Conservation (phyloP, 768 basidiomycete species). For the Termitomyces titanicus region DNA sequence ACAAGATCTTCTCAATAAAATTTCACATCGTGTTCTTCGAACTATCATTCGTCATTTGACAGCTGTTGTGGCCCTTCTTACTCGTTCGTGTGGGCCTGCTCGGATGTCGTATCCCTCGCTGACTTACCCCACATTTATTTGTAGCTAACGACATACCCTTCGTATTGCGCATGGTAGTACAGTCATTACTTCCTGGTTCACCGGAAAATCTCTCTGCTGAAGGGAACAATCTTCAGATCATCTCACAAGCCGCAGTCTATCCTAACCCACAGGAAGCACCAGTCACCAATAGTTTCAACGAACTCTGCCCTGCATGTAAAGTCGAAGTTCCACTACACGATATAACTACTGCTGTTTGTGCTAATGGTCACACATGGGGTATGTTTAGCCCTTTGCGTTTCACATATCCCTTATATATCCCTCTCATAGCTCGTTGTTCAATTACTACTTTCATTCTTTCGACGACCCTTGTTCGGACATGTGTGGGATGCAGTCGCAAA, state of each 20-base stretch:
- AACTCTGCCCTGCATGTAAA: constrained; percentile 74
- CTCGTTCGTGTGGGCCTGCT: constrained; percentile 31
- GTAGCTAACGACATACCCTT: constrained; percentile 65
- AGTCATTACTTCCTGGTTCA: constrained; percentile 52
- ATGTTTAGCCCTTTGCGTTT: constrained; percentile 21
- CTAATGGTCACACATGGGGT: constrained; percentile 79
- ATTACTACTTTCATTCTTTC: constrained; percentile 78
- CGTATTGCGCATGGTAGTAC: constrained; percentile 54
- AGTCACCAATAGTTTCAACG: constrained; percentile 42
- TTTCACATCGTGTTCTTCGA: constrained; percentile 52
- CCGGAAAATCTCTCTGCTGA: constrained; percentile 35
- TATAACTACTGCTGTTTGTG: constrained; percentile 57
- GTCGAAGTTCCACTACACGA: constrained; percentile 56
- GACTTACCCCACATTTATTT: not conserved
- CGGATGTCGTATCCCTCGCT: not conserved
- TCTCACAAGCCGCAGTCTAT: constrained; percentile 21
- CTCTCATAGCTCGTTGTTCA: constrained; percentile 64
- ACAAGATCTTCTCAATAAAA: constrained; percentile 41
- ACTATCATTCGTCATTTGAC: constrained; percentile 55
- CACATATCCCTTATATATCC: constrained; percentile 11
- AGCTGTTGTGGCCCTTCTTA: constrained; percentile 40
- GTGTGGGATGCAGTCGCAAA: constrained; percentile 78
- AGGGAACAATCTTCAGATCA: constrained; percentile 26
- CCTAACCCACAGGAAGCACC: constrained; percentile 25
- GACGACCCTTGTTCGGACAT: constrained; percentile 76